Percentiles rank a stretch among this genome's conserved stretches.
Conservation (phyloP, 306 rosid species). For the Astragalus membranaceus region DNA sequence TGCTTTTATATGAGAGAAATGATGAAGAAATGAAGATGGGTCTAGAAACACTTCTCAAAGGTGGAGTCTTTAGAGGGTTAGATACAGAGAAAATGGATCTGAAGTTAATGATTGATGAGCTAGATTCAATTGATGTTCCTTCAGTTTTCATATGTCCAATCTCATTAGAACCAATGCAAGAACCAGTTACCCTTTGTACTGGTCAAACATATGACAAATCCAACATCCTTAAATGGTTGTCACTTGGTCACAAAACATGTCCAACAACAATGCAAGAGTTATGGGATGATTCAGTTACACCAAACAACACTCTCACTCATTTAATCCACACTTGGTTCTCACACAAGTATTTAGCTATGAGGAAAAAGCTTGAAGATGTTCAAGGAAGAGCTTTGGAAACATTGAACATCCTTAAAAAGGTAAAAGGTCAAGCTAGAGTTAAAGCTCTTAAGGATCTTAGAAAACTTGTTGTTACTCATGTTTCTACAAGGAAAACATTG, state of each 20-base stretch:
- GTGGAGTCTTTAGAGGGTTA: slow-evolving; percentile 43
- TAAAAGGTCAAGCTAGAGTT: slow-evolving; percentile 61
- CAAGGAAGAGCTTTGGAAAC: slow-evolving; percentile 57
- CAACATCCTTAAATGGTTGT: slow-evolving; percentile 28
- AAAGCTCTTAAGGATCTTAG: slow-evolving; percentile 56
- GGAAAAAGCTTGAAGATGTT: slow-evolving; percentile 63
- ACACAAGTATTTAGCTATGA: slow-evolving; percentile 51
- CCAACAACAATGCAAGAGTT: slow-evolving; percentile 53
- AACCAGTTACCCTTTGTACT: slow-evolving; percentile 70
- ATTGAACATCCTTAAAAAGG: slow-evolving; percentile 50
- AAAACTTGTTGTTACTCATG: slow-evolving; percentile 44
- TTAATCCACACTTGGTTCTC: slow-evolving; percentile 52
- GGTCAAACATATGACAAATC: slow-evolving; percentile 44
- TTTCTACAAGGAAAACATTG: slow-evolving; percentile 40
- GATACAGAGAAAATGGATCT: slow-evolving; percentile 58
- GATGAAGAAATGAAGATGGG: slow-evolving; percentile 35
- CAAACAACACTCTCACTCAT: slow-evolving; percentile 52
- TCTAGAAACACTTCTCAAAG: slow-evolving; percentile 62
- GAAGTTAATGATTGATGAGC: slow-evolving; percentile 49
- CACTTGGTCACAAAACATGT: slow-evolving; percentile 23
- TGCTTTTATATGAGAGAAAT: slow-evolving; percentile 33
- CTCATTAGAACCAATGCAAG: slow-evolving; percentile 71
- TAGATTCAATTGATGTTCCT: slow-evolving; percentile 47
- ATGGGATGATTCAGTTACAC: slow-evolving; percentile 60
- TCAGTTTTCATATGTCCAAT: slow-evolving; percentile 68